phyloP scores from a whole-genome alignment of 2,329 filamentous ascomycete genomes.

The Aspergillus vadensis region DNA sequence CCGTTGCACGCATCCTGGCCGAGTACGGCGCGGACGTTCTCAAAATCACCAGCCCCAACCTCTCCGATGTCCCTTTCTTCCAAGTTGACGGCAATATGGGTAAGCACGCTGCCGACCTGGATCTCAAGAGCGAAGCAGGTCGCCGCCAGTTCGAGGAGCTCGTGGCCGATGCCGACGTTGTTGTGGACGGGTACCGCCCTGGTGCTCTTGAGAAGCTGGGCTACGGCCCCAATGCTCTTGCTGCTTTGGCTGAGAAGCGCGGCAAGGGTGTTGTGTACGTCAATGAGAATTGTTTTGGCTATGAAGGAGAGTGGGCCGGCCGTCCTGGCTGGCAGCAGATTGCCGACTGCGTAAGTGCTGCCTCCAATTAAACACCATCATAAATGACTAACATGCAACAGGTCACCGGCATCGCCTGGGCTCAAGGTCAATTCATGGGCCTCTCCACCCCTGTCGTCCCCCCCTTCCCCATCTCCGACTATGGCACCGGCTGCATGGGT shows the following conservation, averaged over 20 bases:
- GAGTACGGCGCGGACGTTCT: conserved; percentile 73
- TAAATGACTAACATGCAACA: conserved; percentile 21
- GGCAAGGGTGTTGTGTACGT: conserved; percentile 68
- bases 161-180: conserved; percentile 63
- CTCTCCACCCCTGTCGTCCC: conserved; percentile 43
- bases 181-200: conserved; percentile 70
- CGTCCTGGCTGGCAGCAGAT: conserved; percentile 73
- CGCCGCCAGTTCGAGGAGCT: conserved; percentile 60
- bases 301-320: conserved; percentile 61
- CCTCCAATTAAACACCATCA: neutral
- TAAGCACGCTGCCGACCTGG: conserved; percentile 66
- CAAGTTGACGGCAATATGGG: conserved; percentile 73
- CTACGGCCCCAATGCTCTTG: conserved; percentile 60
- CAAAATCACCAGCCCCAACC: conserved; percentile 66
- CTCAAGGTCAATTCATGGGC: conserved; percentile 46
- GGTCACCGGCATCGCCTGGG: conserved; percentile 47
- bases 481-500: conserved; percentile 72
- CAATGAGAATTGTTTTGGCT: conserved; percentile 71
- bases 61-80: conserved; percentile 73
- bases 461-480: conserved; percentile 59
- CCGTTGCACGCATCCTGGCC: conserved; percentile 67
- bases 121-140: conserved; percentile 60
- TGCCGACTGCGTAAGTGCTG: conserved; percentile 60
- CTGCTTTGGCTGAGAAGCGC: conserved; percentile 55
- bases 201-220: conserved; percentile 65